Base-by-base conservation (phyloP, 495 filamentous ascomycete genomes). In the Penicillium atrosanguineum region DNA sequence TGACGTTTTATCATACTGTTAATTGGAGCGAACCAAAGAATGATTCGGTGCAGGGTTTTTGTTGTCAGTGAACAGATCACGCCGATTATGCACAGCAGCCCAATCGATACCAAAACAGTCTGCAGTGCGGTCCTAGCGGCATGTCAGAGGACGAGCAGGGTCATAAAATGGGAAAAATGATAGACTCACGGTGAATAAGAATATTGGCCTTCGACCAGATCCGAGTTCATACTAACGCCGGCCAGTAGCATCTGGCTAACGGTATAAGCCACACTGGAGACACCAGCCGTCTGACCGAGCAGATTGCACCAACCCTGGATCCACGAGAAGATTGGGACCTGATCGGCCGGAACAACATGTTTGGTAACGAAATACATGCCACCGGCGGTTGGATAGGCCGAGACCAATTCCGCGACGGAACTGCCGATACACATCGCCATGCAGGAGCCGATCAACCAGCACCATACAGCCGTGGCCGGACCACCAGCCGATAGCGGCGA, bases 21-120 rank as follows among this genome's bases (percentile, higher is more conserved):
- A 51, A 88, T 87, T 0, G 86, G 86, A 7, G 86, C 86, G 69
- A 89, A 89, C 84, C 84, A 88, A 6, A 86, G 64, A 23, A 88
- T 72, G 29, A 86, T 82, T 26, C 75, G 72, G 67, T 88, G 85
- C 20, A 88, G 69, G 3, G 70, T 77, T 59, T 78, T 84, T 0
- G 86, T 88, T 0, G 81, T 83, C 50, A 88, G 68, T 0, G 86
- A 89, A 65, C 83, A 87, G 4, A 88, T 80, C 8, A 78, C 63
- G 3, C 86, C 86, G 54, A 86, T 77, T 1, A 83, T 36, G 31
- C 78, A 76, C 7, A 89, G 68, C 12, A 86, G 61, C 4, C 76
- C 64, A 45, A 87, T 79, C 3, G 85, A 76, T 25, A 88, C 66
- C 7, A 86, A 44, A 0, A 88, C 86, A 1, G 83, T 87, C 53